phyloP scores from a whole-genome alignment of 176 grass and related monocot genomes.

The Cenchrus purpureus region DNA sequence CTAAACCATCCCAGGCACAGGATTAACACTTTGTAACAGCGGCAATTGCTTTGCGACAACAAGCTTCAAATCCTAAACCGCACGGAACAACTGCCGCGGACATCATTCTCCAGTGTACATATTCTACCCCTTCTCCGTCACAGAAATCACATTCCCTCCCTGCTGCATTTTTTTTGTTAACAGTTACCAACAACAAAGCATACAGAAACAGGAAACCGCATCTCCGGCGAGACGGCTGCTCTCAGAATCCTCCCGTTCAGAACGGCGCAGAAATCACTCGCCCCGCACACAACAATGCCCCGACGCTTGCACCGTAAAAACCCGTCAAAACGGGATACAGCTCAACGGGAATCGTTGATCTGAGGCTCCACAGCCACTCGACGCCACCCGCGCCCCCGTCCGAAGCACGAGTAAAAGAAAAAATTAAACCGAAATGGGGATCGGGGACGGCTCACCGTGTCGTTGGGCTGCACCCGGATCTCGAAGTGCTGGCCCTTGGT shows the following conservation, averaged over 20 bases:
- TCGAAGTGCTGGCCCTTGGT: constrained; percentile 91
- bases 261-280: not conserved
- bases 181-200: not conserved
- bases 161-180: not conserved
- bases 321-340: not conserved
- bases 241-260: not conserved
- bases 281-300: not conserved
- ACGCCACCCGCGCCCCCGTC: not conserved
- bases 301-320: not conserved
- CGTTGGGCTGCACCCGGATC: constrained; percentile 75
- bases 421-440: constrained; percentile 18
- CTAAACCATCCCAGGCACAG: not conserved
- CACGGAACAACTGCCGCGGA: not conserved
- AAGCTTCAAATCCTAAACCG: not conserved
- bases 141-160: not conserved
- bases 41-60: not conserved
- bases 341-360: not conserved
- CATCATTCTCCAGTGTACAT: not conserved
- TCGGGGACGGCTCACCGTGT: constrained; percentile 59
- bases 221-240: not conserved
- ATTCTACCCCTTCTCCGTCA: not conserved
- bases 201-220: not conserved
- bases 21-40: not conserved
- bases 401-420: not conserved
- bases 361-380: not conserved